Evolutionary conservation across 768 basidiomycete species (phyloP).

Genomic region (Hericium erinaceus): DNA sequence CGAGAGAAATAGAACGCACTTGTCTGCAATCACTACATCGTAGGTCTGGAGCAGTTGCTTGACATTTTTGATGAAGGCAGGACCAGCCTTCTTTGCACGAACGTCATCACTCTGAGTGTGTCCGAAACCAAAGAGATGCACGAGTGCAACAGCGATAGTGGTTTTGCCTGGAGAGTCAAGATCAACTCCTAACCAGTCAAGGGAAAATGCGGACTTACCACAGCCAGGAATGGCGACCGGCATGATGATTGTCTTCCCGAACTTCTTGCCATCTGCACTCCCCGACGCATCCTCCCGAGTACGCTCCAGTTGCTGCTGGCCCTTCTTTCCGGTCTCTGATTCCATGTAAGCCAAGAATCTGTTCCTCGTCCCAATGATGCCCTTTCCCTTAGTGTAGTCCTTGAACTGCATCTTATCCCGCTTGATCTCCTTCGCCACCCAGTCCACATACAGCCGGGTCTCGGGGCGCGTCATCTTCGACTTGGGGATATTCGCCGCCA

Average conservation of each 20-base stretch:
- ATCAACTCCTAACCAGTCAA: neutral
- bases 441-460: slow-evolving; percentile 69
- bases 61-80: slow-evolving; percentile 68
- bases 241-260: slow-evolving; percentile 74
- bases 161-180: slow-evolving; percentile 69
- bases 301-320: slow-evolving; percentile 20
- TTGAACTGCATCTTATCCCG: slow-evolving; percentile 50
- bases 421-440: slow-evolving; percentile 75
- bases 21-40: slow-evolving; percentile 87
- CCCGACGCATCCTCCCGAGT: slow-evolving; percentile 18
- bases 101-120: slow-evolving; percentile 96
- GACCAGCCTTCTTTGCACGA: slow-evolving; percentile 60
- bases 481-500: slow-evolving; percentile 39
- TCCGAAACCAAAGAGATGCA: slow-evolving; percentile 73
- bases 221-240: slow-evolving; percentile 90
- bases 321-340: slow-evolving; percentile 34
- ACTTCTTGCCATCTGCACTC: slow-evolving; percentile 17
- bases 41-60: slow-evolving; percentile 44
- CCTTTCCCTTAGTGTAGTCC: slow-evolving; percentile 59
- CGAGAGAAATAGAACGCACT: slow-evolving; percentile 37
- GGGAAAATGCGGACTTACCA: slow-evolving; percentile 40
- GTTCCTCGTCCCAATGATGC: slow-evolving; percentile 80
- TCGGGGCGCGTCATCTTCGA: slow-evolving; percentile 68
- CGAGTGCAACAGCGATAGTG: slow-evolving; percentile 67
- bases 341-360: slow-evolving; percentile 64